Evolutionary conservation across 1,139 yeast genomes (phyloP).

Genomic region (Kluyveromyces sp.): DNA sequence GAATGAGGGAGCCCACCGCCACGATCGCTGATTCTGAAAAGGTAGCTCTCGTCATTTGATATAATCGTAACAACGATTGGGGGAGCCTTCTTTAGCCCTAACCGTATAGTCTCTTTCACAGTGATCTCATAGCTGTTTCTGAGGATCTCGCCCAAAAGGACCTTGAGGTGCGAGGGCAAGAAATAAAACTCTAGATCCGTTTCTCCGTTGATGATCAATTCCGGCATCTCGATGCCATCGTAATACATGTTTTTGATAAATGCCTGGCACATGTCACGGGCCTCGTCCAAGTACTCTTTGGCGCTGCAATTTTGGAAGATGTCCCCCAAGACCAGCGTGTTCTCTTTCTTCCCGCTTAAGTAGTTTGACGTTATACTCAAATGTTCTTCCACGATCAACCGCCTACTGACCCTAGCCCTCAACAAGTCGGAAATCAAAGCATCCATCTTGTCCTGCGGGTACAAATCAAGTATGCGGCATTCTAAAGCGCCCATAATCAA

Average conservation of each 20-base stretch:
- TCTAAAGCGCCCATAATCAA: slow-evolving; percentile 91
- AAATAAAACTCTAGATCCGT: slow-evolving; percentile 63
- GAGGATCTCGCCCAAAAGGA: slow-evolving; percentile 76
- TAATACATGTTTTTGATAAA: slow-evolving; percentile 46
- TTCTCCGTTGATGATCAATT: slow-evolving; percentile 62
- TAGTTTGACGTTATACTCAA: slow-evolving; percentile 66
- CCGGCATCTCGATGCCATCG: slow-evolving; percentile 57
- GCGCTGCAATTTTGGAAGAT: slow-evolving; percentile 78
- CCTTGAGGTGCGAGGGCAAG: slow-evolving; percentile 78
- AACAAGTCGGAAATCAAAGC: slow-evolving; percentile 66
- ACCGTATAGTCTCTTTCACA: slow-evolving; percentile 38
- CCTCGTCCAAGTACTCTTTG: slow-evolving; percentile 46
- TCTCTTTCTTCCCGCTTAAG: slow-evolving; percentile 35
- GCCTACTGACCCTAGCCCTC: slow-evolving; percentile 78
- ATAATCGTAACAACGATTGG: slow-evolving; percentile 69
- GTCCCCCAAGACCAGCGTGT: slow-evolving; percentile 63
- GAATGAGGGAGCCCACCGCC: slow-evolving; percentile 64
- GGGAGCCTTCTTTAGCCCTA: slow-evolving; percentile 32
- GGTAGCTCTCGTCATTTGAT: slow-evolving; percentile 56
- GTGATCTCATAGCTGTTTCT: slow-evolving; percentile 83
- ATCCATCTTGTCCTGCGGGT: slow-evolving; percentile 62
- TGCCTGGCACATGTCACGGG: slow-evolving; percentile 42
- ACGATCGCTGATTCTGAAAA: slow-evolving; percentile 75
- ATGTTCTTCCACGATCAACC: slow-evolving; percentile 89
- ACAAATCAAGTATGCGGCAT: slow-evolving; percentile 55